phyloP scores from a whole-genome alignment of 345 rosid species.

The Acer negundo region DNA sequence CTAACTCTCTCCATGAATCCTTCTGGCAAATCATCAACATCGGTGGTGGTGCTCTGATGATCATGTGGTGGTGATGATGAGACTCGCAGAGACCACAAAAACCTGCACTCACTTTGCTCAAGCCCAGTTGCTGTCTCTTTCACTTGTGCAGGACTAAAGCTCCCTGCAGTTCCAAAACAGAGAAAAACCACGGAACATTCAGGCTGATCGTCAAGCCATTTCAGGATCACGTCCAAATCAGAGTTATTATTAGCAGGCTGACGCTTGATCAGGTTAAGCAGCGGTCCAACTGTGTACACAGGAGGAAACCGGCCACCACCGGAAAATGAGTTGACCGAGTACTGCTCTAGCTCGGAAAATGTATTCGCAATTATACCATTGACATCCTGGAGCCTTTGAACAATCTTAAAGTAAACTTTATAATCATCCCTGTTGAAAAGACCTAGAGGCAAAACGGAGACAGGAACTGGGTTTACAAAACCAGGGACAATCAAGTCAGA shows the following conservation, averaged over 20 bases:
- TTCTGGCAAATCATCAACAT: background rate
- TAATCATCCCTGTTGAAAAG: slow-evolving; percentile 34
- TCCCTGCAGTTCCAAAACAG: no score
- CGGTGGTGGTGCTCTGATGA: background rate
- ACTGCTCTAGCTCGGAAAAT: slow-evolving; percentile 36
- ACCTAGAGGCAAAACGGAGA: slow-evolving; percentile 36
- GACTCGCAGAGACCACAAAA: no score
- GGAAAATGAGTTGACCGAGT: slow-evolving; percentile 31
- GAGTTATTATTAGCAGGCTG: background rate
- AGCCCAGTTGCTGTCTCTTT: no score
- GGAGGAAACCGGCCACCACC: slow-evolving; percentile 28
- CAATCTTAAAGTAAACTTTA: slow-evolving; percentile 32
- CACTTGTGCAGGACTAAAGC: no score
- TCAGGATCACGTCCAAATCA: background rate
- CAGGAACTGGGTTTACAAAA: slow-evolving; percentile 36
- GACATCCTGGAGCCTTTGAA: slow-evolving; percentile 33
- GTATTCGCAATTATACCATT: slow-evolving; percentile 49
- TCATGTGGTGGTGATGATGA: no score
- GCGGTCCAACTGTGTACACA: slow-evolving; percentile 47
- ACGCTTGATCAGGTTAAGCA: slow-evolving; percentile 30
- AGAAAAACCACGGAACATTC: no score
- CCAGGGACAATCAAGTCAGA: slow-evolving; percentile 32
- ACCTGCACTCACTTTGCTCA: no score
- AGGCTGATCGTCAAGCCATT: no score
- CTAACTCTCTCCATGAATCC: slow-evolving; percentile 34